Evolutionary conservation across 2,329 filamentous ascomycete species (phyloP).

Genomic region (Phyllosticta citriasiana): DNA sequence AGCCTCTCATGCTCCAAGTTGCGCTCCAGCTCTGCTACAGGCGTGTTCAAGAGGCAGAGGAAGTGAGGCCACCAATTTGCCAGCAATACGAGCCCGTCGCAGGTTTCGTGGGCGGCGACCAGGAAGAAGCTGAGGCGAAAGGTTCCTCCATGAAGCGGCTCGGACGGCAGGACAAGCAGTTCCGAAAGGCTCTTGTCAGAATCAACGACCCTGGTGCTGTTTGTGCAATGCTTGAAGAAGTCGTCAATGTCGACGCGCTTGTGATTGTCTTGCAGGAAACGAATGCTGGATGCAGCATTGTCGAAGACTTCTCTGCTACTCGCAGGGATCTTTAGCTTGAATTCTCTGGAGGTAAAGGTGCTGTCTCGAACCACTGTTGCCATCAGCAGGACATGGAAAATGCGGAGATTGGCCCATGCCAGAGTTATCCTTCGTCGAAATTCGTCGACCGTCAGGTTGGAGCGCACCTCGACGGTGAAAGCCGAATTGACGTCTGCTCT

Average conservation of each 20-base stretch:
- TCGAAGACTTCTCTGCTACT: conserved; percentile 22
- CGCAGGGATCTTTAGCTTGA: conserved; percentile 25
- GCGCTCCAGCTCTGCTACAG: conserved; percentile 14
- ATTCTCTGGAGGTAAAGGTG: conserved; percentile 16
- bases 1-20: conserved; percentile 13
- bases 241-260: conserved; percentile 23
- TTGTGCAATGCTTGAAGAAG: conserved; percentile 34
- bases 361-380: conserved; percentile 19
- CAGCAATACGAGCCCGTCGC: conserved; percentile 28
- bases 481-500: conserved; percentile 35
- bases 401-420: conserved; percentile 31
- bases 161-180: conserved; percentile 30
- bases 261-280: conserved; percentile 32
- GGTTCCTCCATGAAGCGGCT: conserved; percentile 16
- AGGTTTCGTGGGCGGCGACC: conserved; percentile 35
- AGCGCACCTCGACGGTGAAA: conserved; percentile 27
- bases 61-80: conserved; percentile 35
- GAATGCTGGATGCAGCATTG: conserved; percentile 20
- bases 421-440: conserved; percentile 27
- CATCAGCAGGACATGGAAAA: conserved; percentile 30
- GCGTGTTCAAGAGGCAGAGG: conserved; percentile 26
- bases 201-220: conserved; percentile 31
- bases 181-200: conserved; percentile 27
- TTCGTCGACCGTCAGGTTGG: conserved; percentile 19
- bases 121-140: conserved; percentile 26